Conservation (phyloP, 2,329 filamentous ascomycete genomes). For the Blastomyces gilchristii region DNA sequence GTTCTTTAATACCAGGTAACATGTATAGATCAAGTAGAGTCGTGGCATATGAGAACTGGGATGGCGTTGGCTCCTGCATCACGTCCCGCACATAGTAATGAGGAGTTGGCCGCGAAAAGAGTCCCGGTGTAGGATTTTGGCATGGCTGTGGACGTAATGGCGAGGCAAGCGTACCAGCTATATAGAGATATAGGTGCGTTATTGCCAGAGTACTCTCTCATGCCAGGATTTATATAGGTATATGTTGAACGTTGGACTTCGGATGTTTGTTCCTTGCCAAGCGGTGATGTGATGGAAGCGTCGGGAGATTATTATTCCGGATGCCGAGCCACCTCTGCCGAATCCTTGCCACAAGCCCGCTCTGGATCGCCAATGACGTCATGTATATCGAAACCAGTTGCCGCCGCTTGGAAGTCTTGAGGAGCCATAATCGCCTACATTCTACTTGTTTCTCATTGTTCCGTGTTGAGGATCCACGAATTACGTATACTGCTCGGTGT, state of each 20-base stretch:
- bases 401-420: not conserved
- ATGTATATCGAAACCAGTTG: not conserved
- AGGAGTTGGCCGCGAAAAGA: too few species aligned
- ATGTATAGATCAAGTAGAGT: not conserved
- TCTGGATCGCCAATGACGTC: not conserved
- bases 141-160: too few species aligned
- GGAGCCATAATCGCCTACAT: too few species aligned
- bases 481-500: not conserved
- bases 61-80: too few species aligned
- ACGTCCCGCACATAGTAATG: too few species aligned
- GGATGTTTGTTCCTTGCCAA: too few species aligned
- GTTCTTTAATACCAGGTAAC: not conserved
- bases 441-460: not conserved
- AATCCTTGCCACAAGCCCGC: not conserved
- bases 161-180: too few species aligned
- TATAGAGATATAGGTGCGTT: too few species aligned
- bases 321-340: not conserved
- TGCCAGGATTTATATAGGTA: too few species aligned
- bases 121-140: too few species aligned
- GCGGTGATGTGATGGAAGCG: rapidly evolving
- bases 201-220: too few species aligned
- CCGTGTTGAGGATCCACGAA: not conserved
- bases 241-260: too few species aligned
- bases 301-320: not conserved
- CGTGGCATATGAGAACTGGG: not conserved